Conservation (phyloP, 148 eudicot species). For the Pouteria glomerata region DNA sequence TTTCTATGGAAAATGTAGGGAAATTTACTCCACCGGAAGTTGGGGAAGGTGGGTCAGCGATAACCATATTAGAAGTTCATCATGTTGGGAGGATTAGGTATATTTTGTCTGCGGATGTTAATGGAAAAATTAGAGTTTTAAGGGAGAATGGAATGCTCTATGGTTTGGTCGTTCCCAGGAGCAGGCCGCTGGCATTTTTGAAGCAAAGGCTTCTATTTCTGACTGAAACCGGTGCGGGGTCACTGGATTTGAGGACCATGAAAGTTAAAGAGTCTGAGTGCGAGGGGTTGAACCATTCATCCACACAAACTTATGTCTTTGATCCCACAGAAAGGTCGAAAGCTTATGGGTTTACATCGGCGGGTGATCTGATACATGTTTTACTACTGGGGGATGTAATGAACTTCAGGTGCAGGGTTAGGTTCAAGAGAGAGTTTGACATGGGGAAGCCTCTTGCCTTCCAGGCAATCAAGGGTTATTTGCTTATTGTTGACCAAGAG, state of each 20-base stretch:
- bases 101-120: constrained; percentile 56
- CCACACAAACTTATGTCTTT: constrained; percentile 58
- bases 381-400: constrained; percentile 67
- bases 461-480: constrained; percentile 80
- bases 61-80: constrained; percentile 68
- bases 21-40: constrained; percentile 24
- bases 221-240: constrained; percentile 88
- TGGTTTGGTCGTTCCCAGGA: constrained; percentile 61
- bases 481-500: constrained; percentile 51
- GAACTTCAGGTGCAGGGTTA: constrained; percentile 90
- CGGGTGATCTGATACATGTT: constrained; percentile 76
- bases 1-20: constrained; percentile 43
- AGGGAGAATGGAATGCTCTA: constrained; percentile 66
- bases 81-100: constrained; percentile 72
- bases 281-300: constrained; percentile 77
- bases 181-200: constrained; percentile 75
- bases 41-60: constrained; percentile 30
- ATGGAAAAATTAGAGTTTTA: constrained; percentile 63
- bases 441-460: constrained; percentile 60
- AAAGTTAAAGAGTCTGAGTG: constrained; percentile 68
- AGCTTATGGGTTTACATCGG: constrained; percentile 81
- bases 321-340: constrained; percentile 79
- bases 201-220: constrained; percentile 85
- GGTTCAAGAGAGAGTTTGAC: constrained; percentile 72
- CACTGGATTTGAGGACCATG: constrained; percentile 93